phyloP scores from a whole-genome alignment of 805 yeast species.

The Candida dajiaensis region DNA sequence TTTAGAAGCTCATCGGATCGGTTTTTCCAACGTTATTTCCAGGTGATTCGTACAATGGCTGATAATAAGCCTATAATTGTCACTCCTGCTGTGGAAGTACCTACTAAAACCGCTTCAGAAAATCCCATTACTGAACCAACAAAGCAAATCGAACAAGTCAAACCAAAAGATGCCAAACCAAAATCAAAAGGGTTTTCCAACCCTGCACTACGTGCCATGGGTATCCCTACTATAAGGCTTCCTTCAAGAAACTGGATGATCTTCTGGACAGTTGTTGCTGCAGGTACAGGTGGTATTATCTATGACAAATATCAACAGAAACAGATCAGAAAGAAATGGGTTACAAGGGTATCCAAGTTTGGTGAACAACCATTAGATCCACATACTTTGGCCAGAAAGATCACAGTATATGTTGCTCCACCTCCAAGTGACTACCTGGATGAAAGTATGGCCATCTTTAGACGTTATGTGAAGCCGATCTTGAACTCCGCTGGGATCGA shows the following conservation, averaged over 20 bases:
- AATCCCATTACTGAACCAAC: conserved; percentile 4
- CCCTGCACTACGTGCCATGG: conserved; percentile 83
- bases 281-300: conserved; percentile 64
- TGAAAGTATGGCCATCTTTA: conserved; percentile 64
- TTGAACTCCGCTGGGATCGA: conserved; percentile 81
- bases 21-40: background rate
- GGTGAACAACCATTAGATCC: conserved; percentile 45
- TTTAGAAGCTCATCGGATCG: background rate
- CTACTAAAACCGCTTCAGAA: background rate
- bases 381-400: conserved; percentile 59
- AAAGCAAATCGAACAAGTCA: background rate
- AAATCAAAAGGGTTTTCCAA: conserved; percentile 45
- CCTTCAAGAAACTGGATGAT: conserved; percentile 94
- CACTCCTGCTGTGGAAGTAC: background rate
- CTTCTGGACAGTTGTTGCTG: conserved; percentile 68
- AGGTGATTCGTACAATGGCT: conserved; percentile 1
- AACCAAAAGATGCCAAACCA: conserved; percentile 4
- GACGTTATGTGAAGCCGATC: conserved; percentile 79
- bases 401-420: conserved; percentile 87
- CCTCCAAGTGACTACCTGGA: conserved; percentile 91
- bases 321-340: conserved; percentile 57
- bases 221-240: conserved; percentile 66
- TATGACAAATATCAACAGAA: conserved; percentile 77
- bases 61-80: conserved; percentile 1
- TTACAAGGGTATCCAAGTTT: conserved; percentile 48